These are phyloP conservation scores for Phytophthora nicotianae DNA, from an alignment of 352 stramenopile species.

Conservation along the genomic window DNA sequence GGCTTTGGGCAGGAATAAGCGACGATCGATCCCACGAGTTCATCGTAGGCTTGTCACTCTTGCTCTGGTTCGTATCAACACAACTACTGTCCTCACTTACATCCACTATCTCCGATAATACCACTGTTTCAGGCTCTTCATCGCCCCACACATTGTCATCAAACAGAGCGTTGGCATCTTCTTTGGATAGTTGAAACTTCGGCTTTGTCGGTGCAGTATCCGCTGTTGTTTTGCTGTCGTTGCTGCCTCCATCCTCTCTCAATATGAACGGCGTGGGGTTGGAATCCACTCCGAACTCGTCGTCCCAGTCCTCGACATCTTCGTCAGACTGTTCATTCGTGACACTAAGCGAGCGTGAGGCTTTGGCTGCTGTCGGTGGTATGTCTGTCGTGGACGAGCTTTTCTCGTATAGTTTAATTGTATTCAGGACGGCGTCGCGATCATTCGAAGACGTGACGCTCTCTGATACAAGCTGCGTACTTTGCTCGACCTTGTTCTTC, in stretches of 20 bases:
- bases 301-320: slow-evolving; percentile 83
- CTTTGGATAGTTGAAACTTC: slow-evolving; percentile 74
- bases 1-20: slow-evolving; percentile 65
- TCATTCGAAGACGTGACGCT: slow-evolving; percentile 80
- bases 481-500: slow-evolving; percentile 89
- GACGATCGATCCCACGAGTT: slow-evolving; percentile 67
- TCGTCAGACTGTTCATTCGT: slow-evolving; percentile 47
- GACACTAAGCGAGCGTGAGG: slow-evolving; percentile 22
- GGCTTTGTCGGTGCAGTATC: slow-evolving; percentile 22
- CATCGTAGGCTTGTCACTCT: slow-evolving; percentile 13
- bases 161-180: slow-evolving; percentile 75
- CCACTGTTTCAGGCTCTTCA: slow-evolving; percentile 28
- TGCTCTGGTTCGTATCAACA: slow-evolving; percentile 8
- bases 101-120: slow-evolving; percentile 12
- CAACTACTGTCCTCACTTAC: slow-evolving; percentile 6
- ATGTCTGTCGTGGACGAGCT: slow-evolving; percentile 42
- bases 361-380: slow-evolving; percentile 23
- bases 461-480: slow-evolving; percentile 77
- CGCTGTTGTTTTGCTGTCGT: slow-evolving; percentile 10
- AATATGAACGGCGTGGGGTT: slow-evolving; percentile 42
- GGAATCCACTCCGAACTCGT: slow-evolving; percentile 74
- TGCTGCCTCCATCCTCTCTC: slow-evolving; percentile 1
- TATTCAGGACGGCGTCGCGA: slow-evolving; percentile 83
- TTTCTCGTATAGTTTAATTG: slow-evolving; percentile 86
- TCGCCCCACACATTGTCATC: slow-evolving; percentile 80